phyloP scores from a whole-genome alignment of 1,139 yeast species.

The Candida dubliniensis region DNA sequence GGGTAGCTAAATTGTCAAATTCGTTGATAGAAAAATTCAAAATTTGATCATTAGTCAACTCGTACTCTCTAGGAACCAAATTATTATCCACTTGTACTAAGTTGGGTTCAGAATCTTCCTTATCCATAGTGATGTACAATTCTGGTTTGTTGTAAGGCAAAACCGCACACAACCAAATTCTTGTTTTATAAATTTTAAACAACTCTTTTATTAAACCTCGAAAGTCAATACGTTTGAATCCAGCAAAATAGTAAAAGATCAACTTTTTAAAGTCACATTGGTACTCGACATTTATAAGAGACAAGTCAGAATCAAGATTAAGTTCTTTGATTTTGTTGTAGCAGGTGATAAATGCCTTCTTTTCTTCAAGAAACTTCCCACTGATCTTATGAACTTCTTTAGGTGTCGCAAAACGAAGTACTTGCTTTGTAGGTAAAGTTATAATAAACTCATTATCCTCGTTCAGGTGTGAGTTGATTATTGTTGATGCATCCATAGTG shows the following conservation, averaged over 20 bases:
- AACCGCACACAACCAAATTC: slow-evolving; percentile 97
- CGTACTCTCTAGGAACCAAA: slow-evolving; percentile 41
- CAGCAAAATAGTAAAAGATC: slow-evolving; percentile 81
- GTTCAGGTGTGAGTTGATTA: slow-evolving; percentile 40
- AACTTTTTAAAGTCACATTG: slow-evolving; percentile 94
- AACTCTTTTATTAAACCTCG: slow-evolving; percentile 88
- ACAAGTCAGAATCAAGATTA: slow-evolving; percentile 40
- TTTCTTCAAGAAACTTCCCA: slow-evolving; percentile 47
- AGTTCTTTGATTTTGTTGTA: slow-evolving; percentile 46
- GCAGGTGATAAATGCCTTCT: slow-evolving; percentile 48
- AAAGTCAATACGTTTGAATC: slow-evolving; percentile 83
- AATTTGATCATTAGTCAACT: slow-evolving; percentile 42
- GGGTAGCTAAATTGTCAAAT: slow-evolving; percentile 32
- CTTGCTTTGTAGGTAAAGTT: slow-evolving; percentile 51
- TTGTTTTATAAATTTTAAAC: slow-evolving; percentile 89
- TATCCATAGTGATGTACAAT: slow-evolving; percentile 22
- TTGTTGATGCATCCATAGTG: slow-evolving; percentile 36
- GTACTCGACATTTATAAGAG: slow-evolving; percentile 76
- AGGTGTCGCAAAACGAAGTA: slow-evolving; percentile 49
- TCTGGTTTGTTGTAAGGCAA: slow-evolving; percentile 40
- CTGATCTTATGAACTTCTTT: slow-evolving; percentile 45
- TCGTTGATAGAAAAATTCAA: slow-evolving; percentile 42
- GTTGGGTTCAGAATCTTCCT: slow-evolving; percentile 7
- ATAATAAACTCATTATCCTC: slow-evolving; percentile 50
- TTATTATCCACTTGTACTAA: slow-evolving; percentile 12